Conservation (phyloP, 2,329 filamentous ascomycete species). For the Pseudogymnoascus verrucosus region DNA sequence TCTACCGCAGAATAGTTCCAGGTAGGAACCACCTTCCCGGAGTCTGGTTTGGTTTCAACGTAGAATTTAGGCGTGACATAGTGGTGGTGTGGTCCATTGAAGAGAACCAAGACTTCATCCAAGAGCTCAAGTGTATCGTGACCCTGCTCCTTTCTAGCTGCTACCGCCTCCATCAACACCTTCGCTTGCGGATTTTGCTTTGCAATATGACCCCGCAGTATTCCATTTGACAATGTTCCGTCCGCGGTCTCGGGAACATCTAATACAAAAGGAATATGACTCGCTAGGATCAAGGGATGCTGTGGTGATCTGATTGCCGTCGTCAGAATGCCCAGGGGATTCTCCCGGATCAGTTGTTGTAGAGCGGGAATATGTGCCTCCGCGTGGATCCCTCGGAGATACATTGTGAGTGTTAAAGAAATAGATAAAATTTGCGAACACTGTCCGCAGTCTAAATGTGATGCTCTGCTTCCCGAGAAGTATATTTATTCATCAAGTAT, state of each 20-base stretch:
- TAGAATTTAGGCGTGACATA: constrained; percentile 66
- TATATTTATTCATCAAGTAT: not conserved
- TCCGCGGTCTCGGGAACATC: constrained; percentile 37
- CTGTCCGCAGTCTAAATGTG: not conserved
- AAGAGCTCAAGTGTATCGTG: constrained; percentile 18
- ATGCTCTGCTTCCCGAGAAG: not conserved
- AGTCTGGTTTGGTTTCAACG: constrained; percentile 53
- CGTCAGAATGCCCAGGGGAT: constrained; percentile 55
- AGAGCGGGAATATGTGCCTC: constrained; percentile 43
- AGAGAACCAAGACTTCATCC: constrained; percentile 54
- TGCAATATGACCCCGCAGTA: constrained; percentile 55
- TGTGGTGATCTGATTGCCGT: constrained; percentile 47
- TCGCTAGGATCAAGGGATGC: constrained; percentile 46
- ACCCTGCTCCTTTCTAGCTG: not conserved
- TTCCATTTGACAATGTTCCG: constrained; percentile 22
- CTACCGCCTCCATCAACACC: constrained; percentile 44
- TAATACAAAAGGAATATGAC: constrained; percentile 53
- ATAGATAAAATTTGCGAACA: not conserved
- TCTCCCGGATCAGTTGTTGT: constrained; percentile 47
- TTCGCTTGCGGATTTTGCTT: constrained; percentile 56
- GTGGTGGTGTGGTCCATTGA: constrained; percentile 50
- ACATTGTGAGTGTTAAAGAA: constrained; percentile 37
- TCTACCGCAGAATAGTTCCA: constrained; percentile 64
- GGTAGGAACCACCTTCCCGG: constrained; percentile 60
- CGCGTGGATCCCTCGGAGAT: constrained; percentile 46